Evolutionary conservation across 1,139 yeast species (phyloP), one percentile per base, ranked within the genome.

Genomic region (Taphrina sp.): DNA sequence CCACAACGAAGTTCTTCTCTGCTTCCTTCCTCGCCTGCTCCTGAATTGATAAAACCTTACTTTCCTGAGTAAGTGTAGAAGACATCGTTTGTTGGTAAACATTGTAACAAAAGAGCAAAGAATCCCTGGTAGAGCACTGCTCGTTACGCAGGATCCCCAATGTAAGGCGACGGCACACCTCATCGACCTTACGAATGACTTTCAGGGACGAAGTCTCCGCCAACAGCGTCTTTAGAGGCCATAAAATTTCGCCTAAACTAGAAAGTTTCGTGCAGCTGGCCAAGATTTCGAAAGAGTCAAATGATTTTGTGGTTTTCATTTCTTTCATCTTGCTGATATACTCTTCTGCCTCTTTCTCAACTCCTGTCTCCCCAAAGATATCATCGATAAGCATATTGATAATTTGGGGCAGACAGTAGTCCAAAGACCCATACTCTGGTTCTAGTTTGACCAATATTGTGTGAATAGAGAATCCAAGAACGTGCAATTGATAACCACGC

Each of bases 281-380:
- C 46, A 90, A 66, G 19, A 89, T 72, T 68, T 90, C 95, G 36
- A 84, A 94, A 4, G 95, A 82, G 63, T 92, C 97, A 67, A 74
- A 85, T 74, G 96, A 85, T 70, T 87, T 89, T 65, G 87, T 87
- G 64, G 82, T 83, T 66, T 87, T 89, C 38, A 92, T 94, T 73
- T 92, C 98, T 64, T 85, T 87, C 83, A 89, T 86, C 61, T 83
- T 83, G 51, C 88, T 83, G 53, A 79, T 80, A 66, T 92, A 92
- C 24, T 90, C 96, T 61, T 89, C 96, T 14, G 94, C 90, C 63
- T 92, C 98, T 67, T 94, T 92, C 66, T 92, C 98, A 65, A 84
- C 84, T 35, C 96, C 95, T 5, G 95, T 88, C 3, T 85, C 80
- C 16, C 98, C 99, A 70, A 92, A 90, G 2, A 82, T 79, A 65